Percentiles rank a stretch among this genome's conserved stretches.
phyloP scores from a whole-genome alignment of 1,284 basidiomycete genomes.

The Inonotus hispidus region DNA sequence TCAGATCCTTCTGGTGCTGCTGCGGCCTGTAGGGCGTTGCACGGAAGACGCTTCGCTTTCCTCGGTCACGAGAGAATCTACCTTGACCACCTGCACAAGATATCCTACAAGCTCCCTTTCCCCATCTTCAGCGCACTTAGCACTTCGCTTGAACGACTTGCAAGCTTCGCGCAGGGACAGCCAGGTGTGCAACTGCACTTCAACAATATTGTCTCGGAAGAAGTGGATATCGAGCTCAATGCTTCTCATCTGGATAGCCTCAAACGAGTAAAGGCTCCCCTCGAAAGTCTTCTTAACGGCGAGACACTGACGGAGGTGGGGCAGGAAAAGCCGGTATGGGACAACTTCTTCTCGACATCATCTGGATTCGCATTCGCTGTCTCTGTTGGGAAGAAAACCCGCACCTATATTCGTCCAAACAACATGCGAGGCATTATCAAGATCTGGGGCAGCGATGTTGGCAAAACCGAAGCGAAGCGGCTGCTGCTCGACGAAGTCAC shows the following conservation, averaged over 20 bases:
- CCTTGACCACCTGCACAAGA: constrained; percentile 10
- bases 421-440: constrained; percentile 38
- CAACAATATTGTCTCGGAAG: background rate
- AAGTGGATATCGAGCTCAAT: constrained; percentile 7
- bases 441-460: constrained; percentile 32
- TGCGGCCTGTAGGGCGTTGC: constrained; percentile 5
- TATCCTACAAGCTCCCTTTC: constrained; percentile 6
- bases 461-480: background rate
- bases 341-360: constrained; percentile 45
- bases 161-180: constrained; percentile 4
- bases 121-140: background rate
- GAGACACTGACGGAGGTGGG: constrained; percentile 44
- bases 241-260: constrained; percentile 9
- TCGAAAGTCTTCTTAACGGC: constrained; percentile 55
- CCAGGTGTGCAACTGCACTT: constrained; percentile 9
- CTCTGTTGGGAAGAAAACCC: constrained; percentile 35
- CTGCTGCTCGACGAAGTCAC: background rate
- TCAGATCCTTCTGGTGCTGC: constrained; percentile 4
- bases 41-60: constrained; percentile 8
- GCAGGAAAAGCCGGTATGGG: constrained; percentile 53
- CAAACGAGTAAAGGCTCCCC: constrained; percentile 42
- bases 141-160: background rate
- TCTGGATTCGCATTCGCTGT: constrained; percentile 42
- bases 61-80: constrained; percentile 11
- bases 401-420: constrained; percentile 41